Evolutionary conservation across 306 rosid species (phyloP).

Genomic region (Glycine soja): DNA sequence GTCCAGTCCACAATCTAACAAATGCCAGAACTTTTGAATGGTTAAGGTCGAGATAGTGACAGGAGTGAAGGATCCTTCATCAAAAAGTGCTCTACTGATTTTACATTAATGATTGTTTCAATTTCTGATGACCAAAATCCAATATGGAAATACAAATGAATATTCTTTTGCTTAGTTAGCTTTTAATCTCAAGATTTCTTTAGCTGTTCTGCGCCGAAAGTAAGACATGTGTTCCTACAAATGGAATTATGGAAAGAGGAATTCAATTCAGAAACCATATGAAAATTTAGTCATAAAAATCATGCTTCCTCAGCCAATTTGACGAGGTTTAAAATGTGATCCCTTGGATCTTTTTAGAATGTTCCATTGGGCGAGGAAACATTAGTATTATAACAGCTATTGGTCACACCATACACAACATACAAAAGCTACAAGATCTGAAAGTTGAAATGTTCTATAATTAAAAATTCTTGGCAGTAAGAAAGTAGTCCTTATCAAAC

Average conservation of each 20-base stretch:
- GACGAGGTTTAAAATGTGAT: slow-evolving; percentile 8
- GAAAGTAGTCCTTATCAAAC: slow-evolving; percentile 20
- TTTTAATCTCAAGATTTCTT: slow-evolving; percentile 81
- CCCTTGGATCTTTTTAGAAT: slow-evolving; percentile 19
- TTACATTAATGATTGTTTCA: slow-evolving; percentile 22
- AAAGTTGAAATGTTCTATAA: background rate
- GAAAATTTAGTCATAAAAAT: background rate
- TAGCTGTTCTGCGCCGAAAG: slow-evolving; percentile 84
- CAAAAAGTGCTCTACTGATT: slow-evolving; percentile 4
- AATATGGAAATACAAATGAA: slow-evolving; percentile 2
- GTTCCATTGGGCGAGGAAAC: background rate
- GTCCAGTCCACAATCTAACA: slow-evolving; percentile 32
- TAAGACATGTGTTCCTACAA: slow-evolving; percentile 87
- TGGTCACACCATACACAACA: background rate
- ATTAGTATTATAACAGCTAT: background rate
- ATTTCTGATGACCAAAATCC: slow-evolving; percentile 23
- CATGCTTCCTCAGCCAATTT: slow-evolving; percentile 9
- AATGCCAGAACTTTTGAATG: slow-evolving; percentile 32
- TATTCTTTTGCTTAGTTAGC: slow-evolving; percentile 64
- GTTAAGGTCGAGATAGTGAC: slow-evolving; percentile 42
- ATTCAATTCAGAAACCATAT: slow-evolving; percentile 38
- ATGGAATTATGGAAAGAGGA: slow-evolving; percentile 39
- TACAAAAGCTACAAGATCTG: slow-evolving; percentile 2
- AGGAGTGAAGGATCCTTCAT: slow-evolving; percentile 28
- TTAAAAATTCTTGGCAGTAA: background rate